Percentiles rank a stretch among this genome's conserved stretches.
Evolutionary conservation across 225 moss, liverwort and hornwort species (phyloP).

Genomic region (Pseudoscleropodium purum): DNA sequence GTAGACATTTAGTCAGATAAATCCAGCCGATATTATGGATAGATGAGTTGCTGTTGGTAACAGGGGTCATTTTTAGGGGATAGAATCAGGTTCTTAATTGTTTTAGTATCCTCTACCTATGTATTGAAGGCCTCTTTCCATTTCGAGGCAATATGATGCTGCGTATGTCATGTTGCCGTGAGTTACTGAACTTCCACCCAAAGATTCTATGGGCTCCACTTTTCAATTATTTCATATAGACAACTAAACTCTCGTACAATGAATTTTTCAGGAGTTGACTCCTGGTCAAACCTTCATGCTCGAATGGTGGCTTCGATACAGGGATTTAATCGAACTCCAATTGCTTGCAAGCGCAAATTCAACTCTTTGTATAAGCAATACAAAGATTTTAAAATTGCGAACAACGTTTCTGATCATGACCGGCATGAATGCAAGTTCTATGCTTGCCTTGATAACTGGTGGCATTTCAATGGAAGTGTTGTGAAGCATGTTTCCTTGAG

Average conservation of each 20-base stretch:
- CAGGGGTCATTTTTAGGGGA: not conserved
- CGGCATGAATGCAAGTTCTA: slow-evolving; percentile 30
- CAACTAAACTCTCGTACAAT: not conserved
- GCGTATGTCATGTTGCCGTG: not conserved
- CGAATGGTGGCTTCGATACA: slow-evolving; percentile 22
- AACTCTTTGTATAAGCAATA: slow-evolving; percentile 29
- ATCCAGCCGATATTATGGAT: not conserved
- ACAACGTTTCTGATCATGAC: not conserved
- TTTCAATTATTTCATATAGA: not conserved
- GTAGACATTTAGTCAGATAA: not conserved
- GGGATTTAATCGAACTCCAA: slow-evolving; percentile 25
- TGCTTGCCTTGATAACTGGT: slow-evolving; percentile 24
- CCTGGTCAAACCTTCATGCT: slow-evolving; percentile 31
- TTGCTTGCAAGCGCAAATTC: slow-evolving; percentile 38
- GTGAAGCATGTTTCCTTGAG: slow-evolving; percentile 20
- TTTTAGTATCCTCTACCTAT: not conserved
- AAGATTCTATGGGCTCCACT: not conserved
- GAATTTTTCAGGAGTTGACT: slow-evolving; percentile 17
- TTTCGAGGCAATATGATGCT: not conserved
- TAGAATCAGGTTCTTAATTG: not conserved
- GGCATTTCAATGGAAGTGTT: slow-evolving; percentile 13
- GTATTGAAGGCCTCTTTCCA: not conserved
- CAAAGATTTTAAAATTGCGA: slow-evolving; percentile 16
- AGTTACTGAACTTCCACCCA: not conserved
- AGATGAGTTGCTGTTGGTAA: not conserved